Base-by-base conservation (phyloP, 768 basidiomycete species). In the Paxillus rubicundulus region DNA sequence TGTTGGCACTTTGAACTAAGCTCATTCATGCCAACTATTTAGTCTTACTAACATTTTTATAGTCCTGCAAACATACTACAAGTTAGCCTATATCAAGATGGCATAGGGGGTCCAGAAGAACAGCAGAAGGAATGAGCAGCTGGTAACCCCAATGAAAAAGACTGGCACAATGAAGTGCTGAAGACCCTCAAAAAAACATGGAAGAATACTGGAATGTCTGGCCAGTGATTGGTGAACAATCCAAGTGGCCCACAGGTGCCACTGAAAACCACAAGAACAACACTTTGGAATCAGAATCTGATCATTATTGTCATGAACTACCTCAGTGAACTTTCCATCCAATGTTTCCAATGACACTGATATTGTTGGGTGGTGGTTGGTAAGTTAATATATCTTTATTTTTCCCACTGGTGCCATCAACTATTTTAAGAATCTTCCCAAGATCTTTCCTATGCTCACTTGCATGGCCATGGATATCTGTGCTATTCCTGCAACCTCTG, bases 1-100 rank as follows among this genome's bases (percentile, higher is more conserved):
- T 71, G 3, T 58, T 68, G 0, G 54, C 63, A 2, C 53, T 72
- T 1, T 41, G 70, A 71, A 52, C 13, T 33, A 7, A 16, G 6
- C 24, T 30, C 17, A 9, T 53, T 30, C 16, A 36, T 14, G 3
- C 28, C 28, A 14, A 42, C 47, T 16, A 30, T 37, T 17, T 54
- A 12, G 17, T 14, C 46, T 42, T n/a, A 27, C 34, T 52, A 32
- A 37, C 32, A 10, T 27, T 17, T 21, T 17, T 32, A 21, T 39
- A 68, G 66, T 61, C 1, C 48, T 70, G 12, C 67, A 72, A 34
- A 69, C 64, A 0, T 72, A 70, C 44, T 71, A 61, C 55, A 71
- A 72, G n/a, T 53, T 70, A 0, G 21, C 44, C 0, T 72, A 68
- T 50, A 65, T 66, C 6, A n/a, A 61, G 41, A 10, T 56, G 12